Conservation (phyloP, 306 rosid genomes). For the Gynostemma pentaphyllum region DNA sequence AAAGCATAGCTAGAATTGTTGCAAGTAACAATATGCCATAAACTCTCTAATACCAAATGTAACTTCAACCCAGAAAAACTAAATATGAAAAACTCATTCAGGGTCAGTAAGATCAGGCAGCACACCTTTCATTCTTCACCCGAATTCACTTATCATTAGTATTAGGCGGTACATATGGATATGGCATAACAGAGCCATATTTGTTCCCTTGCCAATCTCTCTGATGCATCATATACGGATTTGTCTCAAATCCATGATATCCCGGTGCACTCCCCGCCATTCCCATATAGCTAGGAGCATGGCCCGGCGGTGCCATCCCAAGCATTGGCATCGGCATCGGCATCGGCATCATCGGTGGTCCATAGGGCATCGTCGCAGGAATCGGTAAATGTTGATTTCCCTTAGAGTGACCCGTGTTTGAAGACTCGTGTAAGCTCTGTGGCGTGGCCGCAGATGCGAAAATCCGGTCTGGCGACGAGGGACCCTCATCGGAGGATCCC, state of each 20-base stretch:
- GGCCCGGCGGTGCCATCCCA: slow-evolving; percentile 41
- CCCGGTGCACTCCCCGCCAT: slow-evolving; percentile 26
- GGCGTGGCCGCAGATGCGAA: slow-evolving; percentile 81
- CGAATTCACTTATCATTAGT: slow-evolving; percentile 8
- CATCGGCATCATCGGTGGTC: slow-evolving; percentile 40
- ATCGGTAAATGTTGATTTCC: slow-evolving; percentile 43
- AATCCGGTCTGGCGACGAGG: slow-evolving; percentile 67
- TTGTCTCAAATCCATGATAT: slow-evolving; percentile 15
- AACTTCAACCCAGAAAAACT: not conserved
- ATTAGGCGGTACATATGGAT: slow-evolving; percentile 18
- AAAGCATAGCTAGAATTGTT: not conserved
- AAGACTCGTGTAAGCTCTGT: slow-evolving; percentile 50
- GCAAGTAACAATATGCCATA: not conserved
- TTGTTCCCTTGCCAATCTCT: slow-evolving; percentile 29
- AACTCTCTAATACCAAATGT: not conserved
- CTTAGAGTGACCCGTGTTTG: slow-evolving; percentile 18
- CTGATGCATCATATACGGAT: slow-evolving; percentile 40
- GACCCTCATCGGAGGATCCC: slow-evolving; percentile 27
- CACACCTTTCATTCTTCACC: not conserved
- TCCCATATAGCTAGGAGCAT: slow-evolving; percentile 57
- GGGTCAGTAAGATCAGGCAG: slow-evolving; percentile 3
- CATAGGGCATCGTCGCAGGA: slow-evolving; percentile 37
- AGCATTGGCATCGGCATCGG: slow-evolving; percentile 48
- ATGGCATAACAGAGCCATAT: slow-evolving; percentile 24
- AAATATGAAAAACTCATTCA: not conserved